Conservation (phyloP, 768 basidiomycete genomes). For the Leccinum incarnatum region DNA sequence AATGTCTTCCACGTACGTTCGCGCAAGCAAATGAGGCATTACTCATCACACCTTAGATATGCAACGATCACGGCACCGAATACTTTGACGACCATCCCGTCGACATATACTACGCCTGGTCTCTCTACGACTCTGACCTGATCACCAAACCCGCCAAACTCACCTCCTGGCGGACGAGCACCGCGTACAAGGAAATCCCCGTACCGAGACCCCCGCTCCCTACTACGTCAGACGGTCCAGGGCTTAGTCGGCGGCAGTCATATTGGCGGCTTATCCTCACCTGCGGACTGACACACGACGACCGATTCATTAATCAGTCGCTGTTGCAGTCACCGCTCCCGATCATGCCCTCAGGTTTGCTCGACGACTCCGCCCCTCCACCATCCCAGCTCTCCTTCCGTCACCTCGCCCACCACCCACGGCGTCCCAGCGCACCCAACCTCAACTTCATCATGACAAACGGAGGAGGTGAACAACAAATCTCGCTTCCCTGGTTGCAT, state of each 20-base stretch:
- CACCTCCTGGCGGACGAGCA: too few species aligned
- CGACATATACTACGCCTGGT: constrained; percentile 75
- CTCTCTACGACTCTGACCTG: constrained; percentile 21
- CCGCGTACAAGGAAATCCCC: too few species aligned
- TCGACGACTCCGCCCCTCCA: constrained; percentile 52
- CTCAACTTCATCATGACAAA: constrained; percentile 55
- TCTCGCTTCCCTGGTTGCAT: constrained; percentile 54
- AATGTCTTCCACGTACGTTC: constrained; percentile 29
- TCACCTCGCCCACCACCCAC: constrained; percentile 42
- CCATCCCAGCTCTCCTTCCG: constrained; percentile 60
- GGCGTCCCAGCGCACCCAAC: constrained; percentile 49
- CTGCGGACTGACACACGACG: too few species aligned
- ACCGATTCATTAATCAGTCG: too few species aligned
- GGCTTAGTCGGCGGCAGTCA: too few species aligned
- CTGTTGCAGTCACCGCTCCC: constrained; percentile 40
- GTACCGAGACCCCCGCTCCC: too few species aligned
- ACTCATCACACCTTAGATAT: constrained; percentile 76
- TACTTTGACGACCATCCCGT: constrained; percentile 43
- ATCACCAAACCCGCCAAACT: constrained; percentile 11
- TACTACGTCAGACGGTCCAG: too few species aligned
- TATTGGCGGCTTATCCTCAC: too few species aligned
- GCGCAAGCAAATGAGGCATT: constrained; percentile 38
- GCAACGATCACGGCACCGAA: constrained; percentile 89
- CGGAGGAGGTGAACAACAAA: constrained; percentile 41
- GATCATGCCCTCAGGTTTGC: constrained; percentile 44